Conservation (phyloP, 78 protist genomes). For the Goniomonas avonlea region DNA sequence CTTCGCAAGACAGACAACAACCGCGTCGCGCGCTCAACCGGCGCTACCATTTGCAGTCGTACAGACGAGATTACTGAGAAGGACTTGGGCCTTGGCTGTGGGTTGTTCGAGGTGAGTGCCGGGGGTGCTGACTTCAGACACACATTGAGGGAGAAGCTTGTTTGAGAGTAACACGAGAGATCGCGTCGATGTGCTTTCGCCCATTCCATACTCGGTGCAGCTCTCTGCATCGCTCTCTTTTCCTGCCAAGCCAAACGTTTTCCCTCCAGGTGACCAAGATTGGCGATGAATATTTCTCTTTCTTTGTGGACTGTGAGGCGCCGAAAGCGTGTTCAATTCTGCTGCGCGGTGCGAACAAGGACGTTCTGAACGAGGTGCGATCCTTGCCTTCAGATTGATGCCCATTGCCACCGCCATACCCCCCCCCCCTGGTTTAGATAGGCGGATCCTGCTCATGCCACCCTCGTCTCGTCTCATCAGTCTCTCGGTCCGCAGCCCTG, state of each 20-base stretch:
- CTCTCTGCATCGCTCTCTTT: too few relatives aligned
- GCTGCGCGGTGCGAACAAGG: slow-evolving; percentile 97
- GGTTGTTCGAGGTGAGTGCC: slow-evolving; percentile 59
- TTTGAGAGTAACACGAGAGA: too few relatives aligned
- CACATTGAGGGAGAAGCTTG: too few relatives aligned
- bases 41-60: slow-evolving; percentile 93
- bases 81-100: slow-evolving; percentile 86
- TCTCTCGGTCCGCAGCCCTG: not conserved
- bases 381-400: not conserved
- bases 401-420: not conserved
- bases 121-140: too few relatives aligned
- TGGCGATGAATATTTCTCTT: slow-evolving; percentile 78
- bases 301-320: slow-evolving; percentile 86
- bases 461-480: not conserved
- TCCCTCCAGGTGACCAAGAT: slow-evolving; percentile 23
- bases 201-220: not conserved
- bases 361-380: slow-evolving; percentile 89
- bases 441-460: not conserved
- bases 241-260: too few relatives aligned
- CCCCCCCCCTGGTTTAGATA: not conserved
- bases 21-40: slow-evolving; percentile 91
- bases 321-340: slow-evolving; percentile 98
- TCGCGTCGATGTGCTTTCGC: too few relatives aligned
- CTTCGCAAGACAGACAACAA: slow-evolving; percentile 96
- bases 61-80: slow-evolving; percentile 86